These are phyloP conservation scores for Leccinum pachyderme DNA, from an alignment of 1,284 basidiomycete species.

Conservation along the genomic window DNA sequence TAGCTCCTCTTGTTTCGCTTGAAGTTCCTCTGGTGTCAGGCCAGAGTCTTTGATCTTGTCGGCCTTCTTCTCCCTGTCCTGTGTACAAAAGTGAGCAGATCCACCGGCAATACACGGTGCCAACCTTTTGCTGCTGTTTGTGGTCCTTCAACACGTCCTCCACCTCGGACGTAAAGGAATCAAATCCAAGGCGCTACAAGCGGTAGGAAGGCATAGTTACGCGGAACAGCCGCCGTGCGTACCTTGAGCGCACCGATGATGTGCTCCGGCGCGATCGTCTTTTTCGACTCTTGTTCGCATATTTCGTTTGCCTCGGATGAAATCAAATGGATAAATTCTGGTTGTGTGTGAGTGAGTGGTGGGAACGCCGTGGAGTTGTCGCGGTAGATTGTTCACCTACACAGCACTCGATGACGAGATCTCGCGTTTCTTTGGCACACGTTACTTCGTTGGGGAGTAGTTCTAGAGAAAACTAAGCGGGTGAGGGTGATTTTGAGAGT, in stretches of 20 bases:
- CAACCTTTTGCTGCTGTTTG: conserved; percentile 90
- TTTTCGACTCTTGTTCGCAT: conserved; percentile 98
- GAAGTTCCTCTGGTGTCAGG: conserved; percentile 87
- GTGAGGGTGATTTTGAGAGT: neutral
- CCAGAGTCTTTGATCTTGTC: conserved; percentile 90
- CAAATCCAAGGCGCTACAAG: conserved; percentile 81
- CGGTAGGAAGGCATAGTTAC: conserved; percentile 10
- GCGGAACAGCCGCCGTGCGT: conserved; percentile 20
- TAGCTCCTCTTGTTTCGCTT: conserved; percentile 84
- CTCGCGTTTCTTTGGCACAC: conserved; percentile 94
- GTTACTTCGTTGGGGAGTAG: conserved; percentile 86
- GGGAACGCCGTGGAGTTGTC: conserved; percentile 6
- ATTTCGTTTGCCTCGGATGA: conserved; percentile 98
- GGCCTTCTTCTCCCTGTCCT: conserved; percentile 87
- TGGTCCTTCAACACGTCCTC: conserved; percentile 93
- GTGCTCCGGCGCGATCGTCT: conserved; percentile 98
- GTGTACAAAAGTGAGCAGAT: conserved; percentile 4
- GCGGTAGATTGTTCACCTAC: conserved; percentile 72
- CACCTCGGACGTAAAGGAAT: conserved; percentile 83
- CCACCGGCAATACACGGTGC: conserved; percentile 23
- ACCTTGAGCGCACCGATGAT: conserved; percentile 92
- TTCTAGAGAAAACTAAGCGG: conserved; percentile 50
- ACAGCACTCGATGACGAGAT: conserved; percentile 97
- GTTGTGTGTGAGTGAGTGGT: conserved; percentile 16
- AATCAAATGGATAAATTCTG: conserved; percentile 98